Base-by-base conservation (phyloP, 73 alveolate species). In the Paramecium octaurelia region DNA sequence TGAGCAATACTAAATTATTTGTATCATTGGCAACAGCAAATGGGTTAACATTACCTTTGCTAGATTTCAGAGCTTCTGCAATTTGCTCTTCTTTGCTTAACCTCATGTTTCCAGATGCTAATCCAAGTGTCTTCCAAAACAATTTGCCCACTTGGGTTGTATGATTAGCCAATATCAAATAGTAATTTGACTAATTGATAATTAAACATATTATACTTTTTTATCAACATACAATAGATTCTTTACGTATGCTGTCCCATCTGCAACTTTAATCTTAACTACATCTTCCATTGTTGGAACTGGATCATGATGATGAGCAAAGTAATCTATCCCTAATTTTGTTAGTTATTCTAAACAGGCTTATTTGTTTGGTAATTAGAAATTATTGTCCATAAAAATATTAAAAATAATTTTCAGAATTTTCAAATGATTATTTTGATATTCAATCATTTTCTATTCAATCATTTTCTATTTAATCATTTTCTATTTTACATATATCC, bases 211-310 rank as follows among this genome's bases (percentile, higher is more conserved):
- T 70, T 58, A 89, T 92, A 97, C 99, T 97, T 97, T 96, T 91
- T 98, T 98, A 95, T 98, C 98, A 92, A 96, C 96, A 58, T 97
- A 95, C 95, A 97, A 97, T 31, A 97, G 93, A 76, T 97, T 98
- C 96, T 98, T 98, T 8, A 93, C 93, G 38, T 92, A 92, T 12
- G 94, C 77, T 8, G 94, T 83, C 18, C 54, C 58, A 1, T 40
- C 92, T 11, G 12, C 54, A 8, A 80, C 70, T 16, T 40, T 40
- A 6, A 80, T 42, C 12, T 80, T 80, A n/a, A 44, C 40, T 4
- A 80, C 73, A 3, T 80, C 76, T 24, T 34, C 91, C 57, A 80
- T 80, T 6, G 91, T 44, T 9, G 91, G 91, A 43, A 27, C 75
- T 6, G 91, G 76, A 18, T 80, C 91, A 80, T 80, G 91, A 14